Conservation (phyloP, 2,329 filamentous ascomycete species). For the Epichloe typhina region DNA sequence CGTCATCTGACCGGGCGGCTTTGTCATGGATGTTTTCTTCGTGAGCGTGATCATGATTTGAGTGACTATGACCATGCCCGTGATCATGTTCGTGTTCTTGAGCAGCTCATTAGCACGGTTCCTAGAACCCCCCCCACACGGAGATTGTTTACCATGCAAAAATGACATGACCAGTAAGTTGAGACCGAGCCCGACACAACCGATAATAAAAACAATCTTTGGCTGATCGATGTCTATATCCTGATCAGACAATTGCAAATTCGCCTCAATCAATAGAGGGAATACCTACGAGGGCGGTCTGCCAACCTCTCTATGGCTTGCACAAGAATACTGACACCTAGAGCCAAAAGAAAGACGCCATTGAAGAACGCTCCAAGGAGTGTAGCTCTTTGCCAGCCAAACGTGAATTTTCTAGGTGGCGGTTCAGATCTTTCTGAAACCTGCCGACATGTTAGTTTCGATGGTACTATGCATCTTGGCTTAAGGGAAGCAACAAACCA, state of each 20-base stretch:
- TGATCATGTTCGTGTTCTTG: constrained; percentile 24
- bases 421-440: constrained; percentile 38
- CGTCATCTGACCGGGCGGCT: neutral
- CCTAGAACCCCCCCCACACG: no score
- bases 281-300: constrained; percentile 34
- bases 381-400: constrained; percentile 66
- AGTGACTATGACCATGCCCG: constrained; percentile 11
- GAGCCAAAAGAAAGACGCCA: constrained; percentile 57
- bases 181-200: constrained; percentile 49
- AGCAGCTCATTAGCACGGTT: neutral
- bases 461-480: neutral
- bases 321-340: constrained; percentile 59
- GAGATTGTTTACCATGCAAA: constrained; percentile 41
- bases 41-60: constrained; percentile 11
- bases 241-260: constrained; percentile 7
- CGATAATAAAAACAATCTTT: constrained; percentile 54
- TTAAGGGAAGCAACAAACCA: constrained; percentile 28
- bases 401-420: constrained; percentile 40
- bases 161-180: constrained; percentile 56
- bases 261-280: neutral
- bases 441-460: constrained; percentile 12
- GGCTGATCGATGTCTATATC: constrained; percentile 48
- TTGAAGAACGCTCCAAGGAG: constrained; percentile 71
- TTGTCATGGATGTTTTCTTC: neutral
- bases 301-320: constrained; percentile 63